A percentile compares a stretch with the other conserved stretches of the same genome.
These are phyloP conservation scores for Ustilago shanxiensis DNA, from an alignment of 1,284 basidiomycete genomes.

Conservation along the genomic window DNA sequence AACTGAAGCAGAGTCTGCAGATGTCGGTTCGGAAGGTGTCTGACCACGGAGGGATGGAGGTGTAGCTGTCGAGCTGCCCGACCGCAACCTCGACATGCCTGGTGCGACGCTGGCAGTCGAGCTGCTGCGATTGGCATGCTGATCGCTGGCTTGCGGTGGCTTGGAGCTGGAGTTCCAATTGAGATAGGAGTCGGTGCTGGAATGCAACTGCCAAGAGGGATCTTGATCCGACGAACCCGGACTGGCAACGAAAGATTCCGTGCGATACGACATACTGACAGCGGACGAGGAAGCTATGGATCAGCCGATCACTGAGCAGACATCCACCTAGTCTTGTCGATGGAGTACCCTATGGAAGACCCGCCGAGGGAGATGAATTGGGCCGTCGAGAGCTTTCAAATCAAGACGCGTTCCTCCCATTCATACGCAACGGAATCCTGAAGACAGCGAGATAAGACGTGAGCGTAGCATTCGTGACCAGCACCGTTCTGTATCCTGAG, in stretches of 20 bases:
- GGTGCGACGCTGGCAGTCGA: conserved; percentile 17
- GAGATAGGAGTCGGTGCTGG: conserved; percentile 50
- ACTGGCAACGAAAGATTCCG: conserved; percentile 32
- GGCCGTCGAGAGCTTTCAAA: neutral
- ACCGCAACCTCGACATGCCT: conserved; percentile 23
- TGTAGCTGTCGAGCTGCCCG: conserved; percentile 16
- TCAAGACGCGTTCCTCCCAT: neutral
- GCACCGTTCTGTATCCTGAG: neutral
- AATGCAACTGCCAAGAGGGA: conserved; percentile 38
- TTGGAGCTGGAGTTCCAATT: conserved; percentile 26
- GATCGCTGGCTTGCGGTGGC: conserved; percentile 13
- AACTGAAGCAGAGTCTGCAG: conserved; percentile 26
- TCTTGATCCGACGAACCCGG: conserved; percentile 19
- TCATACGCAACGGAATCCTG: neutral
- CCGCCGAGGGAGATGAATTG: neutral
- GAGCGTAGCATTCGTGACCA: conserved; percentile 1
- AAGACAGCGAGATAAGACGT: neutral
- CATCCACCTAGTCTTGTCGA: conserved; percentile 4
- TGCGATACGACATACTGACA: conserved; percentile 41
- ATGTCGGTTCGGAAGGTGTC: conserved; percentile 22
- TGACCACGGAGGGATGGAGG: conserved; percentile 8
- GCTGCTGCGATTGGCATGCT: neutral
- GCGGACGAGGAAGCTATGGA: neutral
- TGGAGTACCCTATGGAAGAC: neutral
- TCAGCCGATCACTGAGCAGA: neutral